phyloP scores from a whole-genome alignment of 108 stramenopile species.

The Cafeteria roenbergensis region DNA sequence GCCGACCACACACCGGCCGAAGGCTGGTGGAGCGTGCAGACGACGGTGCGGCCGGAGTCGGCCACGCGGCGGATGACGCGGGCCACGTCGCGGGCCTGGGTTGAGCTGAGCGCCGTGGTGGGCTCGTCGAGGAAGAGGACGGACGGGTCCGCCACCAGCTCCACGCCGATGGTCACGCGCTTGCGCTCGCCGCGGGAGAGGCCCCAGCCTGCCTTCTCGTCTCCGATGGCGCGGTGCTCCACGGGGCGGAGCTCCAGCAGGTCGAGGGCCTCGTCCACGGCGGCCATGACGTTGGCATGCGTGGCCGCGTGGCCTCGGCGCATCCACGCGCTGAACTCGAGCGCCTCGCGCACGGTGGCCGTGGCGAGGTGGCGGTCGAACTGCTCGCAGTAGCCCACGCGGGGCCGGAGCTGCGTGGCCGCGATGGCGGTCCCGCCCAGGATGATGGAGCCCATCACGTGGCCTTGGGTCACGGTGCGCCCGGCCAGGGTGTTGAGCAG shows the following conservation, averaged over 20 bases:
- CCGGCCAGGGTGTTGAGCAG: slow-evolving; percentile 63
- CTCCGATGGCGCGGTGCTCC: background rate
- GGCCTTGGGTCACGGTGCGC: slow-evolving; percentile 42
- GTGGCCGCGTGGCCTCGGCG: slow-evolving; percentile 47
- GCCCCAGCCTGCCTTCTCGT: too few species aligned
- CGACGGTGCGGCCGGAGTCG: slow-evolving; percentile 20
- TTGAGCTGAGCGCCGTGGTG: slow-evolving; percentile 64
- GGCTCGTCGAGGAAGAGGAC: slow-evolving; percentile 68
- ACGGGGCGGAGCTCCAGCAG: slow-evolving; percentile 14
- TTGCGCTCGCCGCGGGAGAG: slow-evolving; percentile 37
- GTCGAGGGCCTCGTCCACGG: background rate
- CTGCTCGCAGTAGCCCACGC: slow-evolving; percentile 74
- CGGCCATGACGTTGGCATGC: background rate
- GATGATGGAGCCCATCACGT: slow-evolving; percentile 4
- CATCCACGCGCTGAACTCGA: slow-evolving; percentile 67
- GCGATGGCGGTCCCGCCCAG: background rate
- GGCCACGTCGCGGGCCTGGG: slow-evolving; percentile 41
- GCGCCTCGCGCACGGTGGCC: slow-evolving; percentile 64
- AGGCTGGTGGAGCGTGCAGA: slow-evolving; percentile 42
- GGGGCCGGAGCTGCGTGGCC: background rate
- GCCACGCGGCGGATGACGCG: slow-evolving; percentile 13
- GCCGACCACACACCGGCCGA: slow-evolving; percentile 15
- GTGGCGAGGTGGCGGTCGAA: slow-evolving; percentile 66
- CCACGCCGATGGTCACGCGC: slow-evolving; percentile 55
- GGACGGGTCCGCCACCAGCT: slow-evolving; percentile 56